A percentile compares a stretch with the other conserved stretches of the same genome.
These are phyloP conservation scores for Mallotus japonicus DNA, from an alignment of 441 rosid genomes.

Conservation along the genomic window DNA sequence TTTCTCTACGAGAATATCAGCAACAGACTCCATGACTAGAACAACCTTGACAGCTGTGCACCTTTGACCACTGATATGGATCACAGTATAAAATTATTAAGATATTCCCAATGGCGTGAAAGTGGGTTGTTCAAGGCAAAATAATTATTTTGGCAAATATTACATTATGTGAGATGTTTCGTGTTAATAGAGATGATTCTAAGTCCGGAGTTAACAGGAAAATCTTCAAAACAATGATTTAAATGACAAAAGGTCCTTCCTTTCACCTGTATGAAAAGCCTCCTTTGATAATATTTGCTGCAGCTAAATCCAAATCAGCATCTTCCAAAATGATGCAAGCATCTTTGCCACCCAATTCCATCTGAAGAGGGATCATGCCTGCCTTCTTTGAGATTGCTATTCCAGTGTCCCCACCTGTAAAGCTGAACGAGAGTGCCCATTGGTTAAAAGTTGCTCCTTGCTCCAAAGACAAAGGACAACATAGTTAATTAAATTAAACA, in stretches of 20 bases:
- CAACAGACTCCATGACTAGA: slow-evolving; percentile 84
- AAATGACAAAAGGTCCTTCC: background rate
- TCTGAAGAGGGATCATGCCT: slow-evolving; percentile 94
- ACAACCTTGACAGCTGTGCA: slow-evolving; percentile 97
- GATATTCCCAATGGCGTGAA: background rate
- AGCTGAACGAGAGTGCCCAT: slow-evolving; percentile 38
- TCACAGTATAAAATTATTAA: background rate
- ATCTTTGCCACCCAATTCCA: slow-evolving; percentile 97
- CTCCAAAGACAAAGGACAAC: background rate
- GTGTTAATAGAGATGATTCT: background rate
- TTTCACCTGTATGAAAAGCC: slow-evolving; percentile 84
- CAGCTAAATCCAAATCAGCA: slow-evolving; percentile 90
- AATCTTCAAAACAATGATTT: background rate
- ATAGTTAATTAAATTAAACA: no score
- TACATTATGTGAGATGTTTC: no score
- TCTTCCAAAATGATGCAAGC: slow-evolving; percentile 96
- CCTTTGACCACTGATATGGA: slow-evolving; percentile 63
- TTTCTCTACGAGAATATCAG: slow-evolving; percentile 68
- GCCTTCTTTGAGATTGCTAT: slow-evolving; percentile 88
- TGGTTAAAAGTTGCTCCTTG: background rate
- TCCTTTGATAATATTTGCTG: slow-evolving; percentile 85
- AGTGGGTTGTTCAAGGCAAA: background rate
- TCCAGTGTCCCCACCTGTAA: slow-evolving; percentile 94
- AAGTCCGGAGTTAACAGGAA: no score
- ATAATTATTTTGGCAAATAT: background rate